These are phyloP conservation scores for Globisporangium yorkense DNA, from an alignment of 352 stramenopile species.

Conservation along the genomic window DNA sequence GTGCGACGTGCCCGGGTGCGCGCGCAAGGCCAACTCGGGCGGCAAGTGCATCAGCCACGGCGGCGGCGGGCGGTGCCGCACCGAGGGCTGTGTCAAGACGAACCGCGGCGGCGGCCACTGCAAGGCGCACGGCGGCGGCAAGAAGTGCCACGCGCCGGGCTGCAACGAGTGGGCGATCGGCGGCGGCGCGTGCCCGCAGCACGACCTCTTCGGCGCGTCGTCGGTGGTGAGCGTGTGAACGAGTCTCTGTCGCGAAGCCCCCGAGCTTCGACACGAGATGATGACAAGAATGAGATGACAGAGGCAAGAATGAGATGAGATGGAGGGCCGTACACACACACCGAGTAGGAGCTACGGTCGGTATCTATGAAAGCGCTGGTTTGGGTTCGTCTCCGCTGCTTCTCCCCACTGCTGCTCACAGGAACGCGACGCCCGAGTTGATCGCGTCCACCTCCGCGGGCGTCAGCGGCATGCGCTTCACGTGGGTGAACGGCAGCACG, in stretches of 20 bases:
- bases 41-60: conserved; percentile 80
- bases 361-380: conserved; percentile 7
- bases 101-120: conserved; percentile 74
- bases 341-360: not conserved
- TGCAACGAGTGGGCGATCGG: conserved; percentile 75
- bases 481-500: conserved; percentile 58
- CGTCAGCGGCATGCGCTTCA: conserved; percentile 64
- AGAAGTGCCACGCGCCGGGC: conserved; percentile 51
- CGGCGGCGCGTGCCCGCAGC: conserved; percentile 56
- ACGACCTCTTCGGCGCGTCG: conserved; percentile 43
- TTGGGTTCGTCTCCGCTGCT: not conserved
- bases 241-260: conserved; percentile 7
- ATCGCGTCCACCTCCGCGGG: conserved; percentile 65
- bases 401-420: conserved; percentile 26
- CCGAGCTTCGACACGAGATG: not conserved
- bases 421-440: conserved; percentile 72
- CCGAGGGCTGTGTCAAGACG: conserved; percentile 61
- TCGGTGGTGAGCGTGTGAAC: conserved; percentile 47
- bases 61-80: conserved; percentile 62
- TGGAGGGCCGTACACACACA: not conserved
- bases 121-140: conserved; percentile 73
- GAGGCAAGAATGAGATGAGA: not conserved
- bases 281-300: not conserved
- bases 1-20: conserved; percentile 55
- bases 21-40: conserved; percentile 66